Conservation (phyloP, 352 stramenopile species). For the Pythium oligandrum region DNA sequence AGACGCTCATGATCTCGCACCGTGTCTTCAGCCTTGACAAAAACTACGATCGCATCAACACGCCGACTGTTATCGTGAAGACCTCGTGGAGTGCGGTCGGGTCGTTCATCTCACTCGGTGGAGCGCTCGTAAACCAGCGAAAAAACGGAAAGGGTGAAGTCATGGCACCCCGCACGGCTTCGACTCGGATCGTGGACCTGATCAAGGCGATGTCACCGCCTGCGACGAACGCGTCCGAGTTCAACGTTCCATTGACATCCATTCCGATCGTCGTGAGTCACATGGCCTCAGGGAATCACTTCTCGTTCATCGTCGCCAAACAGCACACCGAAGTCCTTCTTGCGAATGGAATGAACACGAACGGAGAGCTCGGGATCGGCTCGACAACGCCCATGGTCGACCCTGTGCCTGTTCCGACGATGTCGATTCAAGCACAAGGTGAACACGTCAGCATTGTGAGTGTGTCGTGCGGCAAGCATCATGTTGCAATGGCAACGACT, state of each 20-base stretch:
- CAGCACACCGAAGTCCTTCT: constrained; percentile 37
- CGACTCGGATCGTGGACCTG: constrained; percentile 29
- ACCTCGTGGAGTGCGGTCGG: constrained; percentile 27
- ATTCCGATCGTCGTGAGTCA: constrained; percentile 45
- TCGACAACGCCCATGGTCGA: constrained; percentile 26
- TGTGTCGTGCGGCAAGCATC: constrained; percentile 70
- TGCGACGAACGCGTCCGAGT: neutral
- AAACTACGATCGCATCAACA: constrained; percentile 48
- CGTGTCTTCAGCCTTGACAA: constrained; percentile 62
- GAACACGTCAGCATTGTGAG: constrained; percentile 38
- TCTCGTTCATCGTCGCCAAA: constrained; percentile 47
- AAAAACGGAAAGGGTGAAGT: constrained; percentile 26
- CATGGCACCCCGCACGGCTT: constrained; percentile 11
- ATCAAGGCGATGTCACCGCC: neutral
- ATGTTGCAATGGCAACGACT: constrained; percentile 54
- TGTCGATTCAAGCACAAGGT: constrained; percentile 29
- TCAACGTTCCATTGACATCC: constrained; percentile 1
- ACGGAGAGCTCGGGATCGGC: constrained; percentile 57
- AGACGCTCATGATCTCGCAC: constrained; percentile 51
- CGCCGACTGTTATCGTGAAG: constrained; percentile 48
- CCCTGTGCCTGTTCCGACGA: constrained; percentile 28
- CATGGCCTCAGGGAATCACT: constrained; percentile 51
- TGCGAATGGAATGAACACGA: constrained; percentile 49
- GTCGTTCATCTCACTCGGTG: constrained; percentile 44
- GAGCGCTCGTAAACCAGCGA: constrained; percentile 36